Evolutionary conservation across 163 green algal species (phyloP).

Genomic region (Coccomyxa subellipsoidea): DNA sequence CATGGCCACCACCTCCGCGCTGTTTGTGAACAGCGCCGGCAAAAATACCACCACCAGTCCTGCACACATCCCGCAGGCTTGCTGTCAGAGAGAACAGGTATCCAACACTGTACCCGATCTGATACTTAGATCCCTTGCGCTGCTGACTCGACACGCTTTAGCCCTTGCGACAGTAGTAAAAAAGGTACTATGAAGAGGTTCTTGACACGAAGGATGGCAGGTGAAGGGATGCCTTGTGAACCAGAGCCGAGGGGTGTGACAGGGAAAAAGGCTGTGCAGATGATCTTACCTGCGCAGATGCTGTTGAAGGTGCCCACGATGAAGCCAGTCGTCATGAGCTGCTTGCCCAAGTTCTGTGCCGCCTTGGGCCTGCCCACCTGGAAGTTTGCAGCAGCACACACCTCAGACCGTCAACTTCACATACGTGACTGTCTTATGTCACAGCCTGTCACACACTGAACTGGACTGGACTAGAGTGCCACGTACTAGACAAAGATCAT

Average conservation of each 20-base stretch:
- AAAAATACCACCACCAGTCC: slow-evolving; percentile 12
- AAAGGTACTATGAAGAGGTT: too few species aligned
- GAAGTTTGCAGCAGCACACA: too few species aligned
- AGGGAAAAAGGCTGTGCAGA: background rate
- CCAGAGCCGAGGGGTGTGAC: background rate
- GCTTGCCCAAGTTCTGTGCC: slow-evolving; percentile 14
- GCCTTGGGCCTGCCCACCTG: slow-evolving; percentile 12
- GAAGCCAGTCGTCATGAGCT: slow-evolving; percentile 13
- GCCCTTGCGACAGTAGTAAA: too few species aligned
- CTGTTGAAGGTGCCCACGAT: slow-evolving; percentile 29
- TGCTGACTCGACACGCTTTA: too few species aligned
- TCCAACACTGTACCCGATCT: too few species aligned
- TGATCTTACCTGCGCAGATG: slow-evolving; percentile 2
- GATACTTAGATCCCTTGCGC: too few species aligned
- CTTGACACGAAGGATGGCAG: too few species aligned
- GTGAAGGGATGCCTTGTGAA: background rate
- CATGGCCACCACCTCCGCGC: slow-evolving; percentile 21
- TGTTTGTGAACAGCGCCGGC: slow-evolving; percentile 26
- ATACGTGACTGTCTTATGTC: too few species aligned
- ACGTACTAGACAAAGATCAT: too few species aligned
- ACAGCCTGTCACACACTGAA: too few species aligned
- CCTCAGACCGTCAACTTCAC: too few species aligned
- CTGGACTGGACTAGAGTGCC: too few species aligned
- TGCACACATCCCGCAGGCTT: background rate
- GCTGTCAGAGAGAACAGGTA: background rate